A percentile compares a stretch with the other conserved stretches of the same genome.
Conservation (phyloP, 2,329 filamentous ascomycete species). For the Hypoxylon sp. region DNA sequence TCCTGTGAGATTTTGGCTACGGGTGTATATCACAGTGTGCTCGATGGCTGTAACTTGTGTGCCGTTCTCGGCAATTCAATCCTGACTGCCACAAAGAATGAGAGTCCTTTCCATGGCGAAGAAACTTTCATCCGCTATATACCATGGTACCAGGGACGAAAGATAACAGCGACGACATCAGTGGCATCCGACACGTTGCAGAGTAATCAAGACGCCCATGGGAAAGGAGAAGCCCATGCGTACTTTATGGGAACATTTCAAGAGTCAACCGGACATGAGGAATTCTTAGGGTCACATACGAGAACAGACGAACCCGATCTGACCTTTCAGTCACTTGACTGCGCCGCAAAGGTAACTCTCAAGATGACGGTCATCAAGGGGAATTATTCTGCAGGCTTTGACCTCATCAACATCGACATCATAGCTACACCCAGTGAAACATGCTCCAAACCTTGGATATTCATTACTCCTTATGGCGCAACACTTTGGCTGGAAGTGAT, state of each 20-base stretch:
- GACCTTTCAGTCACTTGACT: constrained; percentile 17
- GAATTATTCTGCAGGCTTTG: constrained; percentile 18
- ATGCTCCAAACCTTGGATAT: constrained; percentile 22
- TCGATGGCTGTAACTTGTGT: constrained; percentile 18
- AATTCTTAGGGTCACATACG: background rate
- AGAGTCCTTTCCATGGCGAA: constrained; percentile 4
- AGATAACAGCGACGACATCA: background rate
- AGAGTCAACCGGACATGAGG: background rate
- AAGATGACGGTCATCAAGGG: constrained; percentile 16
- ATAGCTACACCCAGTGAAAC: constrained; percentile 16
- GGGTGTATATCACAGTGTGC: constrained; percentile 12
- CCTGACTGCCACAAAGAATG: constrained; percentile 15
- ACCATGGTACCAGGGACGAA: constrained; percentile 22
- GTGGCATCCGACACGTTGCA: background rate
- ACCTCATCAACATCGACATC: constrained; percentile 25
- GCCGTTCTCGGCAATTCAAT: constrained; percentile 19
- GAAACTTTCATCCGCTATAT: constrained; percentile 16
- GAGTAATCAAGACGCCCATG: background rate
- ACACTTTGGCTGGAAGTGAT: constrained; percentile 22
- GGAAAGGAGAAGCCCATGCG: constrained; percentile 6
- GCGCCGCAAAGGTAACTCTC: constrained; percentile 7
- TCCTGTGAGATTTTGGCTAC: constrained; percentile 19
- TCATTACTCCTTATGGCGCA: constrained; percentile 21
- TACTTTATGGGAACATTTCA: constrained; percentile 19
- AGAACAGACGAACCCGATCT: background rate